Base-by-base conservation (phyloP, 78 protist species). In the slime mould (Dictyostelium discoideum) region DNA sequence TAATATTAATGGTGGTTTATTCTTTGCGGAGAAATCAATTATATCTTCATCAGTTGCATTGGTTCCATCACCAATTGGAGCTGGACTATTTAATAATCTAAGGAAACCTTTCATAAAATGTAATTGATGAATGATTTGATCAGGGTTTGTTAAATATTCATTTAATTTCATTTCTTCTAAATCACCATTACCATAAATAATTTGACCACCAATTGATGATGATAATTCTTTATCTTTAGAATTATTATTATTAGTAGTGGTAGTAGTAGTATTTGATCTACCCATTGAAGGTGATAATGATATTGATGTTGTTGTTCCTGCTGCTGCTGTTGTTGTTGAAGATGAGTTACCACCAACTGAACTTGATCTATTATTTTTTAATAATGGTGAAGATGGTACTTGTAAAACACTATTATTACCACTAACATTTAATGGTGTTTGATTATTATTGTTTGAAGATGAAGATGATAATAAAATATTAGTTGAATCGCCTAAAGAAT, bases 41-140 rank as follows among this genome's bases (percentile, higher is more conserved):
- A 90, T 90, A 50, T 90, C 95, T n/a, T 90, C 88, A n/a, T 72
- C 24, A 40, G 82, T 73, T 88, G 94, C 87, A 72, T 82, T 82
- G 9, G 76, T 54, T 20, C 88, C 95, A 90, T 90, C 95, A 18
- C 85, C 32, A 37, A 90, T 85, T 39, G 95, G 95, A 29, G 54
- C 37, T n/a, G 95, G 95, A 16, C 83, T 65, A 11, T 63, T 24
- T 32, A 90, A 22, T 11, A 90, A 46, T 80, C 85, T 67, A 3
- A 85, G 22, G 26, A 83, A 90, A 5, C 48, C 95, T 54, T 78
- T 67, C 77, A 72, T 67, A 54, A 82, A 90, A n/a, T 69, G 29
- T 20, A 90, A 20, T 90, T 90, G 95, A 82, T 82, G 87, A 5
- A 82, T 46, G 6, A 67, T 67, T 26, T 76, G 83, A 26, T 90